Percentiles rank a stretch among this genome's conserved stretches.
phyloP scores from a whole-genome alignment of 352 stramenopile species.

The Phytophthora pluvialis region DNA sequence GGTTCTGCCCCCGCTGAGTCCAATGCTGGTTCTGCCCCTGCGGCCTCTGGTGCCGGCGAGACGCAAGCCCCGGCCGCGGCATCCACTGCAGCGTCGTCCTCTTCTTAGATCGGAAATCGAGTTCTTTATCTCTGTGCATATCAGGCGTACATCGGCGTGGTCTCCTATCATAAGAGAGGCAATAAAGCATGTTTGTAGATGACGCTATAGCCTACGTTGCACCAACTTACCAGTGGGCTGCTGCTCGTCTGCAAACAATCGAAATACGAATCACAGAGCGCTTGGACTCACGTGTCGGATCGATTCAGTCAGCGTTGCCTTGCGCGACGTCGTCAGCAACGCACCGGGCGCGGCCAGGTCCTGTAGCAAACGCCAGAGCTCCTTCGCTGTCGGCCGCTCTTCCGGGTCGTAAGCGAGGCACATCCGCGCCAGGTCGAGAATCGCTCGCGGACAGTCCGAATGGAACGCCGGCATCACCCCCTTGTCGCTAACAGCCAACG shows the following conservation, averaged over 20 bases:
- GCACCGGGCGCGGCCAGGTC: conserved; percentile 24
- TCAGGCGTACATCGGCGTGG: conserved; percentile 33
- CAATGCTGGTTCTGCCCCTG: too few species aligned
- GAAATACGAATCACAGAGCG: conserved; percentile 20
- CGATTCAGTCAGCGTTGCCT: conserved; percentile 32
- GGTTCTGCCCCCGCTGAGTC: neutral
- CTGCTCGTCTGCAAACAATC: conserved; percentile 5
- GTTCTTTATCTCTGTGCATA: conserved; percentile 42
- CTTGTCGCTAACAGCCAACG: conserved; percentile 51
- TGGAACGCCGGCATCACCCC: conserved; percentile 45
- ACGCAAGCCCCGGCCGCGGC: conserved; percentile 1
- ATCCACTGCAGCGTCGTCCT: too few species aligned
- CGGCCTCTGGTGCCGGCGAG: neutral
- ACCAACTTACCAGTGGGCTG: conserved; percentile 9
- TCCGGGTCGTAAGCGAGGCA: conserved; percentile 55
- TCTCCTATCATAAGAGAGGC: conserved; percentile 33
- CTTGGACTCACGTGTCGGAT: conserved; percentile 31
- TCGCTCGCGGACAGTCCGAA: conserved; percentile 38
- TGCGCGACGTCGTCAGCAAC: conserved; percentile 27
- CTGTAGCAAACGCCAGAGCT: conserved; percentile 46
- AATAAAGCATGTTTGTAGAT: conserved; percentile 47
- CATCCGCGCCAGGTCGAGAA: conserved; percentile 40
- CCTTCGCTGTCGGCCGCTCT: conserved; percentile 57
- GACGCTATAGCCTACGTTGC: conserved; percentile 21
- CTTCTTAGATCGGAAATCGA: conserved; percentile 36